A percentile compares a stretch with the other conserved stretches of the same genome.
phyloP scores from a whole-genome alignment of 768 basidiomycete genomes.

The Suillus ampliporus region DNA sequence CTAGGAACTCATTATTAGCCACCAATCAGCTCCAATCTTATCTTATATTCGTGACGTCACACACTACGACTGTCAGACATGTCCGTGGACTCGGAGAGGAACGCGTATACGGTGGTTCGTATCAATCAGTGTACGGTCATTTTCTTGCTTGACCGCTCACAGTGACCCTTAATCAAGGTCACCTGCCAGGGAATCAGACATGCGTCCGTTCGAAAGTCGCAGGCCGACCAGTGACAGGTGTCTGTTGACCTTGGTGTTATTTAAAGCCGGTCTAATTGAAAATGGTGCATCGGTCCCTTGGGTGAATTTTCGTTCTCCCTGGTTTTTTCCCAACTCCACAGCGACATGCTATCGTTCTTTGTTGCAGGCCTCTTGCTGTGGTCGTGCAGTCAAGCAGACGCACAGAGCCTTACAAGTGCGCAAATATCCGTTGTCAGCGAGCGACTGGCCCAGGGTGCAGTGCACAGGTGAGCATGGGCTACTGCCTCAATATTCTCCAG shows the following conservation, averaged over 20 bases:
- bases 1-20: no score
- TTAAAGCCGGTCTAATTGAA: conserved; percentile 8
- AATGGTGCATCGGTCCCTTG: neutral
- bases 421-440: conserved; percentile 44
- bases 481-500: neutral
- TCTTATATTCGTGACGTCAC: neutral
- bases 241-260: neutral
- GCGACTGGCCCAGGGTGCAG: conserved; percentile 47
- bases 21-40: neutral
- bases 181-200: neutral
- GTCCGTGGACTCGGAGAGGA: neutral
- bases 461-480: conserved; percentile 41
- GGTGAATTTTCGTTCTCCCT: neutral
- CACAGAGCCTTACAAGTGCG: conserved; percentile 41
- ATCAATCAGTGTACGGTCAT: neutral
- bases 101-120: neutral
- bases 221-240: neutral
- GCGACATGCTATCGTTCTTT: conserved; percentile 2
- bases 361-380: conserved; percentile 10
- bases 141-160: neutral
- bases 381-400: conserved; percentile 13
- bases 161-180: neutral
- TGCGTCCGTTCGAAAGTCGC: neutral
- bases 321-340: neutral
- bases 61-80: neutral